Percentiles rank a stretch among this genome's conserved stretches.
Evolutionary conservation across 2,329 filamentous ascomycete genomes (phyloP).

Genomic region (Bipolaris cookei): DNA sequence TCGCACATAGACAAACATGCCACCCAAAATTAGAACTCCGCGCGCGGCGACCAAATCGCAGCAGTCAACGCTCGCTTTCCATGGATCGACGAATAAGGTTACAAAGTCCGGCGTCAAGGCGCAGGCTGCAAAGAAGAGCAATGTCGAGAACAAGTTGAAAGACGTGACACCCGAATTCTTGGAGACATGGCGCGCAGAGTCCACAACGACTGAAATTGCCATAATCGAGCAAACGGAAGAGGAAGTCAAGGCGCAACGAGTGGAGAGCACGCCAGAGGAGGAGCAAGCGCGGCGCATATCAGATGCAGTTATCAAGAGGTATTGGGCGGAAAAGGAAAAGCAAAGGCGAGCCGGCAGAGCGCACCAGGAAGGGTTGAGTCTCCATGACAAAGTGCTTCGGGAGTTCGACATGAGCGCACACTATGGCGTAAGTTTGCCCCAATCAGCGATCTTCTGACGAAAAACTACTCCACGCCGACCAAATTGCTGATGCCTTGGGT

Average conservation of each 20-base stretch:
- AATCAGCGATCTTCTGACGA: neutral
- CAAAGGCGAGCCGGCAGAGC: conserved; percentile 72
- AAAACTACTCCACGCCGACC: conserved; percentile 32
- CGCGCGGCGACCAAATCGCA: conserved; percentile 57
- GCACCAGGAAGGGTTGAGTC: conserved; percentile 74
- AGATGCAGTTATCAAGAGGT: conserved; percentile 72
- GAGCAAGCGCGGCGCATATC: conserved; percentile 68
- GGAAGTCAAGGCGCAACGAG: conserved; percentile 37
- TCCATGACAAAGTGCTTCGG: conserved; percentile 84
- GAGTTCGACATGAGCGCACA: conserved; percentile 93
- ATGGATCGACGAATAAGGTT: conserved; percentile 61
- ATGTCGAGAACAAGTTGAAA: conserved; percentile 43
- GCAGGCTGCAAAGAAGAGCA: conserved; percentile 49
- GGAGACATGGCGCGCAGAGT: conserved; percentile 34
- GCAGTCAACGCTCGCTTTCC: conserved; percentile 69
- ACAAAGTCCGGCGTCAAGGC: conserved; percentile 60
- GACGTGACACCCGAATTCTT: conserved; percentile 33
- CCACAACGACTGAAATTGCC: conserved; percentile 49
- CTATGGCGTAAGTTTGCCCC: conserved; percentile 74
- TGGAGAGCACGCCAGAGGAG: conserved; percentile 51
- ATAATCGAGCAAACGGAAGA: conserved; percentile 49
- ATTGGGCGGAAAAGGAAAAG: conserved; percentile 77
- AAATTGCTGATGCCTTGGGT: conserved; percentile 21
- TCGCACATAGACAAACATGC: conserved; percentile 43
- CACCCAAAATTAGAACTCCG: conserved; percentile 53